A percentile compares a stretch with the other conserved stretches of the same genome.
phyloP scores from a whole-genome alignment of 192 early-diverging fungal species.

The Endogone sp. region DNA sequence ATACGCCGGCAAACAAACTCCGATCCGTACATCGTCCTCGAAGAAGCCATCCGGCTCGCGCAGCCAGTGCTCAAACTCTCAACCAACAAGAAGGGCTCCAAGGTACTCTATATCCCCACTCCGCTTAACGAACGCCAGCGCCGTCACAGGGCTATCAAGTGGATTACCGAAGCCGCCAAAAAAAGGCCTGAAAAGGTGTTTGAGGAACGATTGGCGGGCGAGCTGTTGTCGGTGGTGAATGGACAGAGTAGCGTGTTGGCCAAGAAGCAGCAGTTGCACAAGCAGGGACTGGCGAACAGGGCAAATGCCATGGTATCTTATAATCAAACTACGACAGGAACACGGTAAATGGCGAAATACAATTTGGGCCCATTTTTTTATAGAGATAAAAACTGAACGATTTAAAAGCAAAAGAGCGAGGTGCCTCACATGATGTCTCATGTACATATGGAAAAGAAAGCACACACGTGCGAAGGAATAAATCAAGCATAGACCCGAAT shows the following conservation, averaged over 20 bases:
- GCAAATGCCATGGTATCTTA: constrained; percentile 51
- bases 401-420: too few relatives aligned
- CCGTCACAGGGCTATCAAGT: constrained; percentile 72
- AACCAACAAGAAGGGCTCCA: constrained; percentile 72
- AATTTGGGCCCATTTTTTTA: too few relatives aligned
- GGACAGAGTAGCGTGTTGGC: constrained; percentile 63
- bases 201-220: constrained; percentile 67
- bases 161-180: constrained; percentile 75
- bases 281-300: constrained; percentile 77
- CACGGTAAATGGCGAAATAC: neutral
- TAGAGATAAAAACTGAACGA: too few relatives aligned
- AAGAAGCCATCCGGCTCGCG: constrained; percentile 67
- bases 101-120: constrained; percentile 72
- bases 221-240: constrained; percentile 78
- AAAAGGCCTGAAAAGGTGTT: constrained; percentile 62
- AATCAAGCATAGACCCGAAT: too few relatives aligned
- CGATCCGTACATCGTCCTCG: constrained; percentile 64
- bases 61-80: constrained; percentile 74
- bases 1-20: constrained; percentile 58
- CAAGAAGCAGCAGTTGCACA: constrained; percentile 77
- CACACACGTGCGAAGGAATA: too few relatives aligned
- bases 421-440: too few relatives aligned
- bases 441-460: too few relatives aligned
- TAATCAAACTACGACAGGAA: constrained; percentile 1
- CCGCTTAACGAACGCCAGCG: constrained; percentile 78